Evolutionary conservation across 2,329 filamentous ascomycete genomes (phyloP).

Genomic region (Fusarium multiceps): DNA sequence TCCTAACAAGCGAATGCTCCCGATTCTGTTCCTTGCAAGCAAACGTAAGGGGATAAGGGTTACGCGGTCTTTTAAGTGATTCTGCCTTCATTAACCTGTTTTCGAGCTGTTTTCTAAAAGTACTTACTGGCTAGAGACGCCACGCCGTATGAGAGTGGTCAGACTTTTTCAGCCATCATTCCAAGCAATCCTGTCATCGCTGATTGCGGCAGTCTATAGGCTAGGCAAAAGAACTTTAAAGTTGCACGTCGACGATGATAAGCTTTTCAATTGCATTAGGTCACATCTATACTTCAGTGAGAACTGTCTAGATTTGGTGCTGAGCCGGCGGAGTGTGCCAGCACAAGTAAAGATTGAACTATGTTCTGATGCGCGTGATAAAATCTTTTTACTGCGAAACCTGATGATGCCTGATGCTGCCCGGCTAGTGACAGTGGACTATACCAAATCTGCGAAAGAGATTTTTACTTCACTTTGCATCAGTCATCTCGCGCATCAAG

Average conservation of each 20-base stretch:
- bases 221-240: neutral
- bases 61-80: neutral
- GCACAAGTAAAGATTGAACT: neutral
- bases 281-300: neutral
- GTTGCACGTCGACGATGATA: neutral
- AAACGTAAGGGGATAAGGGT: rapidly evolving
- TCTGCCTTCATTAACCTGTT: neutral
- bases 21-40: neutral
- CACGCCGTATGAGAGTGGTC: neutral
- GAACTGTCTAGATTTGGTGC: neutral
- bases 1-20: neutral
- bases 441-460: no score
- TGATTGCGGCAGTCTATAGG: neutral
- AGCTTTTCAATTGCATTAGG: neutral
- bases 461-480: no score
- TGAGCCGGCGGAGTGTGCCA: neutral
- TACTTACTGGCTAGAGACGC: neutral
- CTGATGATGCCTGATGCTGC: no score
- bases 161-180: neutral
- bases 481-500: rapidly evolving
- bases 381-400: no score
- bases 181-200: neutral
- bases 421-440: no score
- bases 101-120: no score
- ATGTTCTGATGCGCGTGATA: no score